These are phyloP conservation scores for Neurospora tetraspora DNA, from an alignment of 495 filamentous ascomycete species.

Conservation along the genomic window DNA sequence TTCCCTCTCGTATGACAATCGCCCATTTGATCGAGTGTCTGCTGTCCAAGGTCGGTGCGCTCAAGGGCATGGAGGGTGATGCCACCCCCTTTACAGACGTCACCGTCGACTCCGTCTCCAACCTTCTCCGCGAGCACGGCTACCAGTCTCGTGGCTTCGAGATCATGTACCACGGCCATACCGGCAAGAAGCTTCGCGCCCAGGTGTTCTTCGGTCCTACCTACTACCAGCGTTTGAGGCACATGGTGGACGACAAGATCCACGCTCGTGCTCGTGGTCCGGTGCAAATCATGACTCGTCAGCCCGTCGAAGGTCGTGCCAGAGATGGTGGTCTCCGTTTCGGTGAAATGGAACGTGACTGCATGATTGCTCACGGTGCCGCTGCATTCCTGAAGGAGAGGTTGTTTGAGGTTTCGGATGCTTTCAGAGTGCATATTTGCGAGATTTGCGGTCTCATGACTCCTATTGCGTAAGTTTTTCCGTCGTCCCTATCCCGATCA, in stretches of 20 bases:
- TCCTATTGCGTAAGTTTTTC: slow-evolving; percentile 80
- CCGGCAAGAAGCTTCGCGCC: slow-evolving; percentile 79
- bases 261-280: slow-evolving; percentile 92
- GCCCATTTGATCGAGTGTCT: slow-evolving; percentile 99
- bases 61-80: slow-evolving; percentile 89
- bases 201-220: slow-evolving; percentile 97
- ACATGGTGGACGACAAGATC: slow-evolving; percentile 99
- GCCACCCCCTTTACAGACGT: slow-evolving; percentile 98
- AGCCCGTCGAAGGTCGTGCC: slow-evolving; percentile 97
- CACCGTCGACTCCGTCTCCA: slow-evolving; percentile 88
- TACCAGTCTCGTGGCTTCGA: slow-evolving; percentile 97
- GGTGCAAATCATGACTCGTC: slow-evolving; percentile 91
- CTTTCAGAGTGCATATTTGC: slow-evolving; percentile 97
- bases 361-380: slow-evolving; percentile 98
- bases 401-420: slow-evolving; percentile 92
- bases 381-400: slow-evolving; percentile 95
- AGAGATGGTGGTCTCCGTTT: slow-evolving; percentile 97
- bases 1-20: slow-evolving; percentile 99
- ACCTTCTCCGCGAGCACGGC: slow-evolving; percentile 77
- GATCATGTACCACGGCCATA: slow-evolving; percentile 98
- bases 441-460: slow-evolving; percentile 99
- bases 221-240: slow-evolving; percentile 95
- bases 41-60: slow-evolving; percentile 83
- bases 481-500: neutral
- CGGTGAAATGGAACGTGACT: slow-evolving; percentile 99